Conservation (phyloP, 2,329 filamentous ascomycete species). For the Byssochlamys sp. region DNA sequence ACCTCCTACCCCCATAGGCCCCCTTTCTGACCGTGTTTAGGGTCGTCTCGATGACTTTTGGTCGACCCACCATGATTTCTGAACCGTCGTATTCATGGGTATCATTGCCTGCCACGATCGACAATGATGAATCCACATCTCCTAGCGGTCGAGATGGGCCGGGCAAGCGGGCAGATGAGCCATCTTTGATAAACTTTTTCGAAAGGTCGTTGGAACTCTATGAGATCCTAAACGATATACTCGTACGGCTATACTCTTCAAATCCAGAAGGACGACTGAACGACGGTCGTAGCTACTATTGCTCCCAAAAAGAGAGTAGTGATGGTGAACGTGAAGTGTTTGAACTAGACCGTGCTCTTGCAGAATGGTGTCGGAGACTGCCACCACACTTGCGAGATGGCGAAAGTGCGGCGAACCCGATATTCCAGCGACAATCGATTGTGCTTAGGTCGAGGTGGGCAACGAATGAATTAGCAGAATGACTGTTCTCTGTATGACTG, state of each 20-base stretch:
- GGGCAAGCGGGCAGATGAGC: constrained; percentile 13
- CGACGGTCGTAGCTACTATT: constrained; percentile 20
- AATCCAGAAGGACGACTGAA: constrained; percentile 15
- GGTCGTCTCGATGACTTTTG: constrained; percentile 30
- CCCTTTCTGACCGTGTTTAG: constrained; percentile 9
- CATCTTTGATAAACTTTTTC: constrained; percentile 24
- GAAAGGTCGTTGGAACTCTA: constrained; percentile 24
- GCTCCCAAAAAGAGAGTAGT: constrained; percentile 11
- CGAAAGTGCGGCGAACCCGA: constrained; percentile 7
- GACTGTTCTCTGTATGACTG: neutral
- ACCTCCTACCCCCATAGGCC: neutral
- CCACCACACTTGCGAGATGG: constrained; percentile 17
- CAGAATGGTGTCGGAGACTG: constrained; percentile 20
- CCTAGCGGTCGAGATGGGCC: constrained; percentile 7
- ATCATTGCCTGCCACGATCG: constrained; percentile 20
- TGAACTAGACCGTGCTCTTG: constrained; percentile 23
- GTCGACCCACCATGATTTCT: constrained; percentile 28
- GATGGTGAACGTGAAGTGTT: constrained; percentile 23
- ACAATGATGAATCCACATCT: constrained; percentile 25
- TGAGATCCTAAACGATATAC: constrained; percentile 26
- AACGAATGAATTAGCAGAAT: neutral
- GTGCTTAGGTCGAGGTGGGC: constrained; percentile 23
- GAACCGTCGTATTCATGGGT: constrained; percentile 16
- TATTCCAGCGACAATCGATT: constrained; percentile 23
- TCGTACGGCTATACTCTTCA: constrained; percentile 21